Conservation (phyloP, 1,284 basidiomycete species). For the Caloboletus firmus region DNA sequence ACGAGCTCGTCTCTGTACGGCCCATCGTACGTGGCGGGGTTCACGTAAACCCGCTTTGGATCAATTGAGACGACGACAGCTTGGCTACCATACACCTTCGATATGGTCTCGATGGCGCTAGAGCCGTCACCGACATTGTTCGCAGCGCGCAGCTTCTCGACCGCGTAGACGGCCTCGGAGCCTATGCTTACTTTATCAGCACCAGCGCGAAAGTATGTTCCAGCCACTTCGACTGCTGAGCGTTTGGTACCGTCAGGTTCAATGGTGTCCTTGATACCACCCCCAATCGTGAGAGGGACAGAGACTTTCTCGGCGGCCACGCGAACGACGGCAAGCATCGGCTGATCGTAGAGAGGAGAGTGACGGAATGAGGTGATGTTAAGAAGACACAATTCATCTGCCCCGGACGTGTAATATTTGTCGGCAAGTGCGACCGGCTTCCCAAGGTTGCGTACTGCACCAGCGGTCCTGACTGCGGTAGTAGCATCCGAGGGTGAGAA, state of each 20-base stretch:
- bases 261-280: conserved; percentile 94
- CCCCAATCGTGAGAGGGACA: conserved; percentile 98
- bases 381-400: conserved; percentile 96
- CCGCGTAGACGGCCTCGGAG: conserved; percentile 91
- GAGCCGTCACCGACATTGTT: conserved; percentile 57
- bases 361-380: conserved; percentile 99
- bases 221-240: conserved; percentile 91
- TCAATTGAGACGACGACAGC: conserved; percentile 98
- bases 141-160: conserved; percentile 74
- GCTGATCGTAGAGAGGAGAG: conserved; percentile 93
- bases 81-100: conserved; percentile 89
- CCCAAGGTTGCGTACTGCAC: conserved; percentile 94
- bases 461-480: conserved; percentile 50
- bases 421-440: conserved; percentile 93
- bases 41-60: conserved; percentile 87
- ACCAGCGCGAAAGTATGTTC: conserved; percentile 94
- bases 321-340: conserved; percentile 95
- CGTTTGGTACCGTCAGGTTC: conserved; percentile 93
- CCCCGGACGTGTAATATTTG: conserved; percentile 86
- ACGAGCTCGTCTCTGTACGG: conserved; percentile 70
- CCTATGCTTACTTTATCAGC: conserved; percentile 99
- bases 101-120: conserved; percentile 95
- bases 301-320: conserved; percentile 90
- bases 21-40: conserved; percentile 65
- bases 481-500: conserved; percentile 32